Evolutionary conservation across 441 rosid genomes (phyloP), one percentile per base, ranked within the genome.

Genomic region (Pelargonium cotyledonis): DNA sequence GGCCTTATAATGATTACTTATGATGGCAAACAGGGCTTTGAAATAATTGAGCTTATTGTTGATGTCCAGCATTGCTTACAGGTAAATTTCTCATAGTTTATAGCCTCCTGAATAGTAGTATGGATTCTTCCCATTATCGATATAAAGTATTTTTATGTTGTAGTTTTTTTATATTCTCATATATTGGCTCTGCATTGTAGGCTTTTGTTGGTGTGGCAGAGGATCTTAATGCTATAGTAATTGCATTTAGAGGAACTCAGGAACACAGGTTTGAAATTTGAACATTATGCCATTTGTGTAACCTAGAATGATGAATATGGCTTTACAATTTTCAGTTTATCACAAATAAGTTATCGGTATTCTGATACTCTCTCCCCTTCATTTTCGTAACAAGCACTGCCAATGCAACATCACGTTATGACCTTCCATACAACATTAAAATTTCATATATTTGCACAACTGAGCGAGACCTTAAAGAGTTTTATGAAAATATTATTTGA

Each of bases 171-270:
- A 38, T 43, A 5, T 40, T 55, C 41, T 80, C 69, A 77, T 63
- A 26, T 66, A 15, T 1, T 72, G 66, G 16, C 41, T 57, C 8
- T 67, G 4, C 11, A 70, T 72, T 72, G 51, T 68, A 94, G 99
- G 96, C 88, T 68, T 94, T 79, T 83, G 94, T 91, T 81, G 99
- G 99, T 63, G 88, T 94, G 72, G 96, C 99, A 21, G 66, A 79
- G 84, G 80, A 91, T 83, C 87, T 88, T 63, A 85, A 91, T 82
- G 88, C 97, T 26, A 63, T 89, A 51, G 82, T 91, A 65, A 91
- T 91, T 81, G 97, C 99, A 41, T 94, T 94, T 70, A 83, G 97
- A 76, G 99, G 99, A 74, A 94, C 99, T 67, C 97, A 94, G 68
- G 97, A 88, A 69, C 83, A 80, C 75, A 94, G 99, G 99, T 87